A percentile compares a stretch with the other conserved stretches of the same genome.
phyloP scores from a whole-genome alignment of 495 filamentous ascomycete species.

The Podospora appendiculata region DNA sequence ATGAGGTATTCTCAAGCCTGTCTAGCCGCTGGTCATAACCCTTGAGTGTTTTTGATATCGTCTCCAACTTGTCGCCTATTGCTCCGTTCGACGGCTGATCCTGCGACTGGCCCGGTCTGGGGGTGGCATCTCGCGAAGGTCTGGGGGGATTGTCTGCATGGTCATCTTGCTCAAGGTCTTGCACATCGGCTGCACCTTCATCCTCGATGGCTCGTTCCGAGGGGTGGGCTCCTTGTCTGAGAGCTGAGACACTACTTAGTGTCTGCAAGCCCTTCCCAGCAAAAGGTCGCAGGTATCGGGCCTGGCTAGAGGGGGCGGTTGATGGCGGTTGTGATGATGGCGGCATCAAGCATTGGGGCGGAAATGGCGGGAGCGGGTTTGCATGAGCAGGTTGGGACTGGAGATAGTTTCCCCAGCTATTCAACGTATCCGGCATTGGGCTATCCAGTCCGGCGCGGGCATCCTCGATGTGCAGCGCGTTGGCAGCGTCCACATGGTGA shows the following conservation, averaged over 20 bases:
- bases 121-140: slow-evolving; percentile 2
- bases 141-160: not conserved
- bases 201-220: slow-evolving; percentile 10
- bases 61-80: slow-evolving; percentile 21
- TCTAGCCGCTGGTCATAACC: slow-evolving; percentile 50
- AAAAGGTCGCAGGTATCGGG: slow-evolving; percentile 40
- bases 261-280: slow-evolving; percentile 39
- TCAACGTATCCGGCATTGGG: slow-evolving; percentile 43
- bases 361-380: slow-evolving; percentile 37
- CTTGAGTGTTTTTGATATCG: slow-evolving; percentile 33
- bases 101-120: slow-evolving; percentile 7
- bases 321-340: slow-evolving; percentile 34
- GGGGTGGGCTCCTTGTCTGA: slow-evolving; percentile 22
- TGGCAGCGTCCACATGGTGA: slow-evolving; percentile 6
- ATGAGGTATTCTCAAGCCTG: slow-evolving; percentile 51
- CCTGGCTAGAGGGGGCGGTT: slow-evolving; percentile 35
- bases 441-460: slow-evolving; percentile 19
- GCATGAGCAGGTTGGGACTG: slow-evolving; percentile 26
- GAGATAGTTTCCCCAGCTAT: slow-evolving; percentile 33
- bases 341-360: slow-evolving; percentile 42
- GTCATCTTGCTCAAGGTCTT: slow-evolving; percentile 1
- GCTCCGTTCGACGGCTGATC: not conserved
- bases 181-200: slow-evolving; percentile 9
- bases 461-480: slow-evolving; percentile 13
- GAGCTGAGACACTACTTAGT: slow-evolving; percentile 29